Percentiles rank a stretch among this genome's conserved stretches.
Evolutionary conservation across 108 stramenopile genomes (phyloP).

Genomic region (Skeletonema potamos): DNA sequence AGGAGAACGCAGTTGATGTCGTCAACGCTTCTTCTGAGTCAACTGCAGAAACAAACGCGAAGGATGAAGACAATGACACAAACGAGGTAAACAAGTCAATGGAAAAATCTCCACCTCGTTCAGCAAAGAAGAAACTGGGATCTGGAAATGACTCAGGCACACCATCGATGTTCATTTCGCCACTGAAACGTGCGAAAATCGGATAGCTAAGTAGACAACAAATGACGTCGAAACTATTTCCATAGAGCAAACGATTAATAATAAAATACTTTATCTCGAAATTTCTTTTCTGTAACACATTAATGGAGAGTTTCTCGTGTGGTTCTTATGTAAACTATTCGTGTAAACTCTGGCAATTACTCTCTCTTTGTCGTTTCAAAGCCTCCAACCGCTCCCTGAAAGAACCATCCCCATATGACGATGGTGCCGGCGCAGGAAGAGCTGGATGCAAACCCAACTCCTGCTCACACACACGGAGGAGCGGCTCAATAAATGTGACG

Average conservation of each 20-base stretch:
- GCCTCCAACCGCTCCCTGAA: background rate
- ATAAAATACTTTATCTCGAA: too few species aligned
- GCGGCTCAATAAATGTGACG: conserved; percentile 1
- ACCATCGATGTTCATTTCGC: conserved; percentile 16
- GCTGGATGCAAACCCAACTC: conserved; percentile 12
- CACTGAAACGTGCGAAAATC: conserved; percentile 21
- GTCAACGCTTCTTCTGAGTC: background rate
- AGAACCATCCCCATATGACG: conserved; percentile 21
- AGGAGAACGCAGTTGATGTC: background rate
- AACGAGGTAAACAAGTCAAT: background rate
- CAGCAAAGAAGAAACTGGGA: background rate
- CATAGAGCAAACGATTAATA: too few species aligned
- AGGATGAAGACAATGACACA: background rate
- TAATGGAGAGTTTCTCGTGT: background rate
- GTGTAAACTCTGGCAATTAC: background rate
- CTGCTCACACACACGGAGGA: conserved; percentile 14
- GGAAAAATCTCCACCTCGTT: background rate
- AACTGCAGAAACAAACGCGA: background rate
- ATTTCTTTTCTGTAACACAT: too few species aligned
- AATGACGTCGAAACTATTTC: too few species aligned
- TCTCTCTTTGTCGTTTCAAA: background rate
- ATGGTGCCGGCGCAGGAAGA: background rate
- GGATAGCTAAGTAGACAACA: too few species aligned
- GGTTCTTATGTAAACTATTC: background rate
- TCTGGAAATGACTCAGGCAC: background rate